Conservation (phyloP, 78 protist species). For the Dictyostelium firmibasis region DNA sequence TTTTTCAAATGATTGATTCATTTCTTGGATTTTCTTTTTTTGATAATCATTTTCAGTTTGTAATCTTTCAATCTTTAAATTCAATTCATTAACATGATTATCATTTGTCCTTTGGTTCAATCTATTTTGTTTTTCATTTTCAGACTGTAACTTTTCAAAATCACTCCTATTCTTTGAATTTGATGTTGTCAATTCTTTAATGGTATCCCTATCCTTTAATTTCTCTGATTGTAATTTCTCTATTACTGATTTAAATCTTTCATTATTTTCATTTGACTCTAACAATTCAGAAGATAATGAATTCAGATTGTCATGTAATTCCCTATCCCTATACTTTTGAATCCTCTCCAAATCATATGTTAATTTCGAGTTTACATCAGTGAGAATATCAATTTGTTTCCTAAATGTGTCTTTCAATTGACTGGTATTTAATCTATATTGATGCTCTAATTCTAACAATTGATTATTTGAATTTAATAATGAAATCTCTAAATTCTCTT, state of each 20-base stretch:
- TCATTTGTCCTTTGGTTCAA: neutral
- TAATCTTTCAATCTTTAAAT: neutral
- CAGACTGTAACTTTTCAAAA: neutral
- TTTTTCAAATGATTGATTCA: neutral
- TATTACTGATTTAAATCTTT: neutral
- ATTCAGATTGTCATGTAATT: neutral
- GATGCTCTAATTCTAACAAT: neutral
- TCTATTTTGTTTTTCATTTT: neutral
- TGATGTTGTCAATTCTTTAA: neutral
- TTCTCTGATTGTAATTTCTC: neutral
- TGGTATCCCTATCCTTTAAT: neutral
- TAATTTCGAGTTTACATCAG: neutral
- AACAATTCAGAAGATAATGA: neutral
- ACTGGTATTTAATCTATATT: neutral
- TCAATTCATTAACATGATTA: neutral
- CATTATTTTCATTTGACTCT: neutral
- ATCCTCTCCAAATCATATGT: neutral
- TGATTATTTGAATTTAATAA: neutral
- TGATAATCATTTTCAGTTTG: neutral
- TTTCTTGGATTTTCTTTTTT: neutral
- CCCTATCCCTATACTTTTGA: neutral
- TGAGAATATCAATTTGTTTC: neutral
- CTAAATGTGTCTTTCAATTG: neutral
- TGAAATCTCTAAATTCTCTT: conserved; percentile 4
- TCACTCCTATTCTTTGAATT: neutral